Percentiles rank a stretch among this genome's conserved stretches.
phyloP scores from a whole-genome alignment of 805 yeast species.

The Zygotorulaspora chibaensis region DNA sequence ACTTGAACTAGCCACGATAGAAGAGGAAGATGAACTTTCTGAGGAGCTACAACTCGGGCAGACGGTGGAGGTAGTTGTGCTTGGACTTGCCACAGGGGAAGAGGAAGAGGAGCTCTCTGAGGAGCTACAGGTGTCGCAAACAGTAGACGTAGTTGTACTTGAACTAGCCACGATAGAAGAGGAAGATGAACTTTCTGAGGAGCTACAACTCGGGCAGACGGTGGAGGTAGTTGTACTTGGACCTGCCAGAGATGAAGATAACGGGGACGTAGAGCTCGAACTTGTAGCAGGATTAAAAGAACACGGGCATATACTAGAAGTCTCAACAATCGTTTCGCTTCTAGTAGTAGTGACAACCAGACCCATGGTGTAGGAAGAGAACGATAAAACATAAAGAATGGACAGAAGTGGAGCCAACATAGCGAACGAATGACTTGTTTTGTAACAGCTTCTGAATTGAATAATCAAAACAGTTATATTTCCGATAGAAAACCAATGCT shows the following conservation, averaged over 20 bases:
- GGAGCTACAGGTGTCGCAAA: background rate
- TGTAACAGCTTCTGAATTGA: background rate
- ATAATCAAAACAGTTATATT: background rate
- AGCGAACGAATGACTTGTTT: constrained; percentile 3
- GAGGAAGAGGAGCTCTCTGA: too few relatives aligned
- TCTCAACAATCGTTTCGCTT: constrained; percentile 3
- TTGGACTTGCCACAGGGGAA: too few relatives aligned
- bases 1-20: too few relatives aligned
- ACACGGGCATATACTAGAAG: constrained; percentile 11
- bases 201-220: constrained; percentile 1
- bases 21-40: background rate
- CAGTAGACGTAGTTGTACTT: background rate
- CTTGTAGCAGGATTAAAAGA: background rate
- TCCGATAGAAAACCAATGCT: background rate
- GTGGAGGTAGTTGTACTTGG: constrained; percentile 2
- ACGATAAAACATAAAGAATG: background rate
- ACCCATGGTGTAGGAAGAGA: background rate
- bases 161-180: background rate
- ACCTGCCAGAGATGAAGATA: background rate
- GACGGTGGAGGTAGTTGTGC: background rate
- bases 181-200: constrained; percentile 1
- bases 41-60: background rate
- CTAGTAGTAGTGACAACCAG: constrained; percentile 2
- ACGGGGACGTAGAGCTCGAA: background rate
- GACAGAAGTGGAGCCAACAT: constrained; percentile 3